phyloP scores from a whole-genome alignment of 805 yeast genomes.

The Candida insectorum region DNA sequence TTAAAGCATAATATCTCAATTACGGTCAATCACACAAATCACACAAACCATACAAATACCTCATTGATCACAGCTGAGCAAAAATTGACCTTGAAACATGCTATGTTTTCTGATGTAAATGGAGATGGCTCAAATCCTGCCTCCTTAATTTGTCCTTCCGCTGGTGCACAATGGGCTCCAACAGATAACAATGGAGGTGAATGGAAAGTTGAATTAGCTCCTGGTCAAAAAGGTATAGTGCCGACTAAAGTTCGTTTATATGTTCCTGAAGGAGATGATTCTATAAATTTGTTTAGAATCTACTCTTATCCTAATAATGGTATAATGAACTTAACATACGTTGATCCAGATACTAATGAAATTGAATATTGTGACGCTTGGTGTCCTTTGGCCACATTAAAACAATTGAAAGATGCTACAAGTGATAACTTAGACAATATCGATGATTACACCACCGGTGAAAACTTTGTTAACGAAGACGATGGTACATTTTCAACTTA shows the following conservation, averaged over 20 bases:
- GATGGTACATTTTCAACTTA: slow-evolving; percentile 35
- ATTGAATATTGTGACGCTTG: slow-evolving; percentile 73
- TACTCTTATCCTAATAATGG: slow-evolving; percentile 77
- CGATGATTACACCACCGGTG: slow-evolving; percentile 18
- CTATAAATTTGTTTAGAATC: slow-evolving; percentile 65
- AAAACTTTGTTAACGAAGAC: slow-evolving; percentile 24
- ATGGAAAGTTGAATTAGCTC: slow-evolving; percentile 61
- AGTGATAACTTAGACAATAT: slow-evolving; percentile 23
- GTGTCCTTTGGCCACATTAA: slow-evolving; percentile 65
- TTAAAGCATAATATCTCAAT: slow-evolving; percentile 34
- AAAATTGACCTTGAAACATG: slow-evolving; percentile 55
- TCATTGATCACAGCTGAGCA: slow-evolving; percentile 55
- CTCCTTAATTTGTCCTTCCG: slow-evolving; percentile 57
- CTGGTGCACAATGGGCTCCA: slow-evolving; percentile 50
- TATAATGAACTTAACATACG: slow-evolving; percentile 86
- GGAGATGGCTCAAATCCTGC: slow-evolving; percentile 26
- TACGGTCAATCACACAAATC: slow-evolving; percentile 17
- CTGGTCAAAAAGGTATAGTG: slow-evolving; percentile 40
- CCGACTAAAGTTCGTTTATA: slow-evolving; percentile 76
- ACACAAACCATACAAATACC: slow-evolving; percentile 31
- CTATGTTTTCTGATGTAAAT: slow-evolving; percentile 48
- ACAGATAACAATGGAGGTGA: slow-evolving; percentile 52
- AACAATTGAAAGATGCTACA: slow-evolving; percentile 28
- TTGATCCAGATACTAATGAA: slow-evolving; percentile 68
- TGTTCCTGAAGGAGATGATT: slow-evolving; percentile 51